Base-by-base conservation (phyloP, 805 yeast genomes). In the Saccharomyces cerevisiae region DNA sequence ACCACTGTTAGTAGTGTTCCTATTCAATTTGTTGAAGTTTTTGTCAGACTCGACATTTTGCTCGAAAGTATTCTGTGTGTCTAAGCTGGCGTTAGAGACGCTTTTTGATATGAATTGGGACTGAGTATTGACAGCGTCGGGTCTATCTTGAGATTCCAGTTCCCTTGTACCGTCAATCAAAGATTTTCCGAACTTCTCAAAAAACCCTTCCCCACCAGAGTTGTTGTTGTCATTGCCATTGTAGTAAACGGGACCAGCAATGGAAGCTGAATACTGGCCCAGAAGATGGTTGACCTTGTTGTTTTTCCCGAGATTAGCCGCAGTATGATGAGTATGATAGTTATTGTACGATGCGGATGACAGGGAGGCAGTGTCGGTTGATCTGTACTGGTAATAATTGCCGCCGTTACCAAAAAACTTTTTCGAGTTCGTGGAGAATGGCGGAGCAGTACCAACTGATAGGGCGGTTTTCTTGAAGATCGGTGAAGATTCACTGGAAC, bases 91-190 rank as follows among this genome's bases (percentile, higher is more conserved):
- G 46, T 21, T 43, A 24, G 30, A 46, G 26, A 24, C 32, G 4
- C 24, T 41, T 48, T 26, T 14, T 29, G 43, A 5, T 14, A 24
- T 48, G 50, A 32, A 17, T 27, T 48, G 26, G n/a, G 50, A 13
- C 52, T 47, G 21, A 27, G 10, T 22, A 43, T 21, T 14, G 41
- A 24, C 14, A 17, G 6, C 11, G 26, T 46, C 21, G 10, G 29
- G 29, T 27, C 27, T 29, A 26, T 31, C 26, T 46, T 36, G 43
- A n/a, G 43, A 51, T 51, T 63, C 73, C 29, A 70, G 58, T 59
- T 70, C 73, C 29, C 65, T 59, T 1, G 73, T 70, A 21, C 71
- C 72, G 51, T 69, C 72, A 27, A 69, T 66, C 36, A 70, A 52
- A 17, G 70, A 58, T 53, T 64, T 65, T 46, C 73, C 73, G 51